Percentiles rank a stretch among this genome's conserved stretches.
phyloP scores from a whole-genome alignment of 2,329 filamentous ascomycete species.

The Dactylellina sp. region DNA sequence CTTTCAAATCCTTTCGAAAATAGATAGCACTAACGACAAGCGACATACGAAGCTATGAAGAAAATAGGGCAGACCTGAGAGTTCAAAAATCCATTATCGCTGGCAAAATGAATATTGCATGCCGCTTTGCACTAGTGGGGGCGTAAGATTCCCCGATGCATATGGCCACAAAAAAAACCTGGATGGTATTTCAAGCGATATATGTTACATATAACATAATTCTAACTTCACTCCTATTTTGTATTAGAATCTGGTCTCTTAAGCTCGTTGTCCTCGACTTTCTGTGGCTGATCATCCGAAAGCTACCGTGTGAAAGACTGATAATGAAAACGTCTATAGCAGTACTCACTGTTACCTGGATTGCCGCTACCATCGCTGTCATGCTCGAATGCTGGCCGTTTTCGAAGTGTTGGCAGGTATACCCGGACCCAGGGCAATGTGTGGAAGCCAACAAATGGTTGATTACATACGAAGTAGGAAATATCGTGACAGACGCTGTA shows the following conservation, averaged over 20 bases:
- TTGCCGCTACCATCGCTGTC: constrained; percentile 9
- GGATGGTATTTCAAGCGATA: no score
- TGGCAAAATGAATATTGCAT: constrained; percentile 30
- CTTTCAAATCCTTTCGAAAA: no score
- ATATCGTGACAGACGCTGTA: constrained; percentile 45
- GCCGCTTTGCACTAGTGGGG: constrained; percentile 33
- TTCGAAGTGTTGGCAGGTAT: constrained; percentile 38
- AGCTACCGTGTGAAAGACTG: constrained; percentile 42
- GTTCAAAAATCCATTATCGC: constrained; percentile 13
- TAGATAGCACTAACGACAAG: constrained; percentile 12
- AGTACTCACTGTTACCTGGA: constrained; percentile 18
- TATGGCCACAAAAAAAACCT: no score
- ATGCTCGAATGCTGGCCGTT: constrained; percentile 38
- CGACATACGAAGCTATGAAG: constrained; percentile 15
- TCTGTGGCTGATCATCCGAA: constrained; percentile 48
- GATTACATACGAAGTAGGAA: constrained; percentile 47
- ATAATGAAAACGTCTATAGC: constrained; percentile 27
- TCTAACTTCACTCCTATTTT: no score
- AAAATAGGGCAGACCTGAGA: not conserved
- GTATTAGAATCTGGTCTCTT: constrained; percentile 47
- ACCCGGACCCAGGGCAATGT: constrained; percentile 31
- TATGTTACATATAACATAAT: no score
- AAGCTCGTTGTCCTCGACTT: constrained; percentile 54
- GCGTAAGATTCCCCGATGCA: constrained; percentile 7
- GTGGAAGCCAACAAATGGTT: constrained; percentile 46